Conservation (phyloP, 2,329 filamentous ascomycete genomes). For the Fragosphaeria purpurea region DNA sequence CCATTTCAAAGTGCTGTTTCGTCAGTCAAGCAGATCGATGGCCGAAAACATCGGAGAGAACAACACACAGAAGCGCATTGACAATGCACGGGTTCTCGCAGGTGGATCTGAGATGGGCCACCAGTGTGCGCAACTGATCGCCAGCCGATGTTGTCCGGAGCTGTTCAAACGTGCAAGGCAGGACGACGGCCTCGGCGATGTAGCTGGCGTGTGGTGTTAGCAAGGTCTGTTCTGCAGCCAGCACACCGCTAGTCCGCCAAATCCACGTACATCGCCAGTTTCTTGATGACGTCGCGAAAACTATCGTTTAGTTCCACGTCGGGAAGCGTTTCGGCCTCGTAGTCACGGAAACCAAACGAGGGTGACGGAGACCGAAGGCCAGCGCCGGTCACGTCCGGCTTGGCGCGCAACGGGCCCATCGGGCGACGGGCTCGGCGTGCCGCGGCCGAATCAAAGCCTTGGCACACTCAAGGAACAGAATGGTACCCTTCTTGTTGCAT, state of each 20-base stretch:
- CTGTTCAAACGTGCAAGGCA: slow-evolving; percentile 65
- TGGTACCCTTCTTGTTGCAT: too few relatives aligned
- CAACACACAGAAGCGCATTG: slow-evolving; percentile 59
- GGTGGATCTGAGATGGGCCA: slow-evolving; percentile 51
- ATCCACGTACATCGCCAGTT: slow-evolving; percentile 48
- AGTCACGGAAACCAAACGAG: slow-evolving; percentile 13
- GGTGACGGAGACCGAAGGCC: slow-evolving; percentile 26
- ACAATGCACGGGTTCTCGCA: slow-evolving; percentile 62
- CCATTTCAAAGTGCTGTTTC: slow-evolving; percentile 57
- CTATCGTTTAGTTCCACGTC: slow-evolving; percentile 47
- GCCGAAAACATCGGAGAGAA: neutral
- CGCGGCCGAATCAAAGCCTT: slow-evolving; percentile 23
- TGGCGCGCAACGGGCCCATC: slow-evolving; percentile 32
- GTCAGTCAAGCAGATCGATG: neutral
- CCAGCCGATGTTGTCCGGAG: slow-evolving; percentile 57
- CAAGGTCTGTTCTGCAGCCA: neutral
- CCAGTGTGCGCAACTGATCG: slow-evolving; percentile 45
- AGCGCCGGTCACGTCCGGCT: slow-evolving; percentile 21
- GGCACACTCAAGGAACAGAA: too few relatives aligned
- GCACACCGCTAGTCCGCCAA: too few relatives aligned
- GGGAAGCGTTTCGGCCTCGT: slow-evolving; percentile 32
- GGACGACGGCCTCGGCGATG: slow-evolving; percentile 50
- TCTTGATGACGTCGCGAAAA: slow-evolving; percentile 56
- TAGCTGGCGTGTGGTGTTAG: slow-evolving; percentile 33
- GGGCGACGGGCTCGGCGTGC: slow-evolving; percentile 28